These are phyloP conservation scores for Phytophthora citrophthora DNA, from an alignment of 352 stramenopile species.

Conservation along the genomic window DNA sequence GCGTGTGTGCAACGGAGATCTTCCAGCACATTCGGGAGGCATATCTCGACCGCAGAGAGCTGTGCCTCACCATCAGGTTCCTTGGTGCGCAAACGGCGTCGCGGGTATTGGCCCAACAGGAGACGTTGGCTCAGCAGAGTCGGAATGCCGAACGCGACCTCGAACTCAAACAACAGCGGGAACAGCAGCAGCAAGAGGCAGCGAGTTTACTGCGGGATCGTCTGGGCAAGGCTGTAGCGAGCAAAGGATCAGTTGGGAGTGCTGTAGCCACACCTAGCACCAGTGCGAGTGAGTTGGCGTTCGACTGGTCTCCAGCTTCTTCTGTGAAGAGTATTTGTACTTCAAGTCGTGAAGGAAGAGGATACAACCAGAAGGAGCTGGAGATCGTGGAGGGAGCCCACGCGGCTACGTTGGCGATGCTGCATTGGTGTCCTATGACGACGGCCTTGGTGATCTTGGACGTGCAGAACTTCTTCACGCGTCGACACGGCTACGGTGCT, in stretches of 20 bases:
- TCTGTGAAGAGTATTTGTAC: slow-evolving; percentile 11
- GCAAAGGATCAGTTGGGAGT: slow-evolving; percentile 1
- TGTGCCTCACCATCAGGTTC: slow-evolving; percentile 60
- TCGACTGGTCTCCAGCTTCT: slow-evolving; percentile 22
- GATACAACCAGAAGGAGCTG: slow-evolving; percentile 18
- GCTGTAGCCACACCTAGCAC: slow-evolving; percentile 24
- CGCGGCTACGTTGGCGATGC: slow-evolving; percentile 18
- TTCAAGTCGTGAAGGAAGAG: slow-evolving; percentile 15
- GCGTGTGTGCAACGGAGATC: slow-evolving; percentile 44
- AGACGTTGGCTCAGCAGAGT: slow-evolving; percentile 35
- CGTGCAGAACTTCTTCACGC: slow-evolving; percentile 73
- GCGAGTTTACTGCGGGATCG: slow-evolving; percentile 60
- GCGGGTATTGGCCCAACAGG: slow-evolving; percentile 56
- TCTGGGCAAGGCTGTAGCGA: slow-evolving; percentile 28
- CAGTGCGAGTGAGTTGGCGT: slow-evolving; percentile 22
- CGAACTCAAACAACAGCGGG: slow-evolving; percentile 39
- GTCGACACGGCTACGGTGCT: slow-evolving; percentile 24
- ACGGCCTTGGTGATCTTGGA: slow-evolving; percentile 71
- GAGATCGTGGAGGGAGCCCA: neutral
- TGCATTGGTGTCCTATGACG: slow-evolving; percentile 71
- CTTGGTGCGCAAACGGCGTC: slow-evolving; percentile 59
- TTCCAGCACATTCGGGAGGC: slow-evolving; percentile 63
- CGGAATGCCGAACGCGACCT: slow-evolving; percentile 28
- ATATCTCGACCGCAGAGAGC: slow-evolving; percentile 49
- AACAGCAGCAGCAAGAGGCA: slow-evolving; percentile 55